Evolutionary conservation across 1,284 basidiomycete genomes (phyloP), one percentile per base, ranked within the genome.

Genomic region (Pyrrhoderma lamaoense): DNA sequence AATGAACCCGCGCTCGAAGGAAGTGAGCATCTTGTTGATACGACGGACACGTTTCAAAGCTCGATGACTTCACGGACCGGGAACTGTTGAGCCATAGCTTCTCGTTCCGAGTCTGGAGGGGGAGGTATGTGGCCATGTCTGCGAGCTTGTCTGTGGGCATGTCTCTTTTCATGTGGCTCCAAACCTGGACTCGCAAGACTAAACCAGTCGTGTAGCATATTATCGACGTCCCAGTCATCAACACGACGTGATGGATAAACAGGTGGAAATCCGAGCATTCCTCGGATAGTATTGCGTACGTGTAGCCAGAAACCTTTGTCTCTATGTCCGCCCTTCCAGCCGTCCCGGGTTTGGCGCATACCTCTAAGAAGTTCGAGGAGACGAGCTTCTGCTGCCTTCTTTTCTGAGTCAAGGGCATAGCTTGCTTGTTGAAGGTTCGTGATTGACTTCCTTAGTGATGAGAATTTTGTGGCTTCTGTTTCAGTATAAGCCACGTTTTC

Each of bases 1-100:
- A 59, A 95, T 83, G 67, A 97, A 92, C 8, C 90, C 91, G 49
- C 76, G 75, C 65, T 97, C 94, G 60, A 95, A 95, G 2, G 68
- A 62, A 31, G 76, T 70, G 31, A 94, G 69, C 64, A 84, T 85
- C 67, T 75, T 70, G 66, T 96, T 96, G 46, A 83, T 76, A 27
- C 56, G 64, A 39, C 74, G 72, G 37, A 94, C 77, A 36, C 81
- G 76, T 58, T 76, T 74, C 5, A 79, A 75, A 2, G 85, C 80
- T 75, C 72, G 56, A 79, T 71, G 59, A 91, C 70, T 53, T 76
- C 70, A 47, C 58, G 70, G 66, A 56, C 61, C 64, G 42, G 14
- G 49, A 60, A 42, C 54, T 52, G 18, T 35, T 55, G 42, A 52
- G 48, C 53, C 49, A 53, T 40, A 36, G 9, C 23, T 51, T 40